Evolutionary conservation across 2,329 filamentous ascomycete species (phyloP).

Genomic region (Coleophoma crateriformis): DNA sequence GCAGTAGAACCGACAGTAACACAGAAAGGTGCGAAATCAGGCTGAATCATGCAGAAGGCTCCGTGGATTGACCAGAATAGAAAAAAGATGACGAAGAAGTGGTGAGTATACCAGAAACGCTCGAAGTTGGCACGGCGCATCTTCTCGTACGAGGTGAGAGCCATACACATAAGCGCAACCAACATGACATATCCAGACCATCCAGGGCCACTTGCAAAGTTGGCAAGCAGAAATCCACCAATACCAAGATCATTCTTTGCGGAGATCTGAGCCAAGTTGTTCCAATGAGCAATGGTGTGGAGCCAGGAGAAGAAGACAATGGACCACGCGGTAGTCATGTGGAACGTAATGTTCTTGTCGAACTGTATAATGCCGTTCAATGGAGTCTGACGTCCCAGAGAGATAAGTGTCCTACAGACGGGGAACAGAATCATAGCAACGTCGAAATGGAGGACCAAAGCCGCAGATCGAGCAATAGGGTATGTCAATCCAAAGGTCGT

Average conservation of each 20-base stretch:
- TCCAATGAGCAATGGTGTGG: slow-evolving; percentile 82
- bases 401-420: slow-evolving; percentile 80
- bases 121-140: slow-evolving; percentile 77
- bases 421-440: slow-evolving; percentile 75
- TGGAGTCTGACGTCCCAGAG: slow-evolving; percentile 71
- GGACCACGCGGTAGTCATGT: slow-evolving; percentile 80
- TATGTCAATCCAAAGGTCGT: slow-evolving; percentile 71
- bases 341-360: slow-evolving; percentile 85
- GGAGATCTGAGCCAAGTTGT: slow-evolving; percentile 75
- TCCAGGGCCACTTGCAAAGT: slow-evolving; percentile 73
- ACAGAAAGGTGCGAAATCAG: slow-evolving; percentile 76
- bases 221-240: slow-evolving; percentile 71
- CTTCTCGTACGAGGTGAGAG: slow-evolving; percentile 71
- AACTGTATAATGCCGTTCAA: slow-evolving; percentile 84
- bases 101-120: slow-evolving; percentile 87
- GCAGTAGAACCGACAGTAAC: slow-evolving; percentile 58
- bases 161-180: slow-evolving; percentile 71
- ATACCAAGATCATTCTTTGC: slow-evolving; percentile 71
- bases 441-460: slow-evolving; percentile 75
- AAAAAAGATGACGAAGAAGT: slow-evolving; percentile 84
- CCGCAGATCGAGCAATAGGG: slow-evolving; percentile 69
- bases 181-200: slow-evolving; percentile 88
- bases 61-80: slow-evolving; percentile 89
- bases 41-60: slow-evolving; percentile 86
- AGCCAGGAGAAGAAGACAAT: slow-evolving; percentile 87